Evolutionary conservation across 2,329 filamentous ascomycete species (phyloP).

Genomic region (Exserohilum rostratum): DNA sequence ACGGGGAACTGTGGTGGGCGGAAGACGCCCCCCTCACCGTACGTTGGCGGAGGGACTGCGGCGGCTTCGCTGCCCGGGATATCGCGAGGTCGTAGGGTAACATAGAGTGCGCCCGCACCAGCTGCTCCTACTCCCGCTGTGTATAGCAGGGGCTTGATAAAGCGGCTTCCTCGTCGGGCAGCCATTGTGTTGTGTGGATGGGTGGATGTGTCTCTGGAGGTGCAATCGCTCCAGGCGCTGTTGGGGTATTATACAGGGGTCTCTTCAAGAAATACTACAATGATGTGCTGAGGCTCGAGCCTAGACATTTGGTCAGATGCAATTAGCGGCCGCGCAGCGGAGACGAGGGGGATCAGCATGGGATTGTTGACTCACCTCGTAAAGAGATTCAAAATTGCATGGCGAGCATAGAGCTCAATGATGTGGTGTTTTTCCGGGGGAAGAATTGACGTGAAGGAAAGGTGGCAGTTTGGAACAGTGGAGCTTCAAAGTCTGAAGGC

Average conservation of each 20-base stretch:
- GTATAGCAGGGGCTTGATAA: constrained; percentile 65
- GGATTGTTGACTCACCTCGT: constrained; percentile 14
- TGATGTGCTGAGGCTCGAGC: constrained; percentile 24
- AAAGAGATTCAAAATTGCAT: constrained; percentile 19
- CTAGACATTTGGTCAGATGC: constrained; percentile 12
- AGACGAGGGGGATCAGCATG: constrained; percentile 8
- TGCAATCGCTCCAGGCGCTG: constrained; percentile 9
- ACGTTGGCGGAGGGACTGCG: constrained; percentile 72
- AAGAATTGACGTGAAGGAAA: constrained; percentile 8
- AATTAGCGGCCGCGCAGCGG: constrained; percentile 28
- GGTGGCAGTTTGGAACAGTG: constrained; percentile 16
- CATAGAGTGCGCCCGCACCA: constrained; percentile 64
- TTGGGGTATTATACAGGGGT: constrained; percentile 10
- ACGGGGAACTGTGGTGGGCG: constrained; percentile 69
- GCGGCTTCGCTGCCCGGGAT: constrained; percentile 73
- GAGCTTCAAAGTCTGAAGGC: constrained; percentile 26
- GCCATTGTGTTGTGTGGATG: constrained; percentile 35
- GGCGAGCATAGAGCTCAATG: constrained; percentile 18
- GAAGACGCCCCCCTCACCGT: constrained; percentile 71
- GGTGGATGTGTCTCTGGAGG: constrained; percentile 1
- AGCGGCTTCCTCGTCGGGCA: constrained; percentile 49
- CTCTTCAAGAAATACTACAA: constrained; percentile 11
- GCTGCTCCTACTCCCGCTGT: constrained; percentile 61
- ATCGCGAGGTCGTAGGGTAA: constrained; percentile 71
- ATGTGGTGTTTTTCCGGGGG: constrained; percentile 19